These are phyloP conservation scores for Kluyveromyces lactis DNA, from an alignment of 805 yeast species.

Conservation along the genomic window DNA sequence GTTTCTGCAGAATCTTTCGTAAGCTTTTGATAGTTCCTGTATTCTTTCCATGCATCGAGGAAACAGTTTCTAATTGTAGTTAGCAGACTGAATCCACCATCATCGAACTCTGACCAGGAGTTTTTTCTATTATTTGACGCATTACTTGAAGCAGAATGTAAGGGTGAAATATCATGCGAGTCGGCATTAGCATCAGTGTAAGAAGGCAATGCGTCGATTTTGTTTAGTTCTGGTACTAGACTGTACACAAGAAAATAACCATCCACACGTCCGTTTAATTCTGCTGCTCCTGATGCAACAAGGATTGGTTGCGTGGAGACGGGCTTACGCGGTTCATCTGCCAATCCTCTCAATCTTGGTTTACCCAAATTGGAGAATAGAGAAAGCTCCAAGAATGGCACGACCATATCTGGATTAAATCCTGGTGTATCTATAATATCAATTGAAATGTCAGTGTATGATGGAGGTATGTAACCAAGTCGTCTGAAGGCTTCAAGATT, in stretches of 20 bases:
- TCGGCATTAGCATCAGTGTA: conserved; percentile 25
- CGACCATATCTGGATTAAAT: conserved; percentile 54
- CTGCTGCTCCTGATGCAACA: conserved; percentile 75
- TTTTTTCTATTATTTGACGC: conserved; percentile 6
- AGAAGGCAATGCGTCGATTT: conserved; percentile 41
- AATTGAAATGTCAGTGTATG: conserved; percentile 48
- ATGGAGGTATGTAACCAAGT: conserved; percentile 37
- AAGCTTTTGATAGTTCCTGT: conserved; percentile 40
- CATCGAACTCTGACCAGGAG: conserved; percentile 12
- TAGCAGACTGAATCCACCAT: conserved; percentile 25
- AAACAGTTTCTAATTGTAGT: conserved; percentile 47
- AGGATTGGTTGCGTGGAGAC: conserved; percentile 59
- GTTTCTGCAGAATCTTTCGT: conserved; percentile 63
- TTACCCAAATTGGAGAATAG: conserved; percentile 52
- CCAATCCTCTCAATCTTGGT: conserved; percentile 51
- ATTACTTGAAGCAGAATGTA: conserved; percentile 5
- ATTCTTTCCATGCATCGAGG: conserved; percentile 70
- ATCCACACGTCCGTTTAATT: conserved; percentile 64
- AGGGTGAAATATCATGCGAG: neutral
- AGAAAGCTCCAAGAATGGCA: conserved; percentile 71
- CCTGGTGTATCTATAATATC: conserved; percentile 74
- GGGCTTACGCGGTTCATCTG: conserved; percentile 52
- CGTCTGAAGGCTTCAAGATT: conserved; percentile 7
- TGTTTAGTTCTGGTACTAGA: conserved; percentile 50
- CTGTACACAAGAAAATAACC: conserved; percentile 66